Conservation (phyloP, 208 protist genomes). For the Trypanosoma grayi region DNA sequence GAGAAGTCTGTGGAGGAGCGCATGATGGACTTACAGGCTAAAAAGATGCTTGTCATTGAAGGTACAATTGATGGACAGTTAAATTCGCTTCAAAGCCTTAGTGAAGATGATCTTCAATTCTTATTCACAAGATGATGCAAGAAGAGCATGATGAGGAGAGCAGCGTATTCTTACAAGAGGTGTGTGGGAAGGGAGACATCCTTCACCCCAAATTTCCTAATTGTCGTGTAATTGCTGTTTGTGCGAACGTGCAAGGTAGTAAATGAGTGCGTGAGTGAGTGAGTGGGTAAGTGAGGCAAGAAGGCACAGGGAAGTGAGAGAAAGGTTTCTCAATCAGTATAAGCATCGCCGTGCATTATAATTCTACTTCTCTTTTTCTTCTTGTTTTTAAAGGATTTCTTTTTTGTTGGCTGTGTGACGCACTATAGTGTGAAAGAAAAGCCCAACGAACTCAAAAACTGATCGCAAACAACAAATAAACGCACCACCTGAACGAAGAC, state of each 20-base stretch:
- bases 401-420: slow-evolving; percentile 13
- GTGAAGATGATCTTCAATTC: slow-evolving; percentile 87
- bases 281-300: no score
- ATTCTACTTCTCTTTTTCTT: not conserved
- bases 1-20: slow-evolving; percentile 88
- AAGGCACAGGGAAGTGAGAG: no score
- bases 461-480: not conserved
- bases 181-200: no score
- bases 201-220: no score
- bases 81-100: slow-evolving; percentile 75
- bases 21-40: slow-evolving; percentile 92
- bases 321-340: no score
- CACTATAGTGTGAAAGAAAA: not conserved
- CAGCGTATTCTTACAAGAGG: no score
- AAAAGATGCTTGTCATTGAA: slow-evolving; percentile 94
- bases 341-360: no score
- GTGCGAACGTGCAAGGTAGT: no score
- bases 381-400: slow-evolving; percentile 5
- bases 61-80: slow-evolving; percentile 91
- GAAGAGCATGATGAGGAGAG: no score
- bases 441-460: not conserved
- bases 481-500: not conserved
- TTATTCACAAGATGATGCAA: slow-evolving; percentile 74
- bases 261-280: no score
- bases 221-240: no score